These are phyloP conservation scores for Phoenix roebelenii DNA, from an alignment of 176 grass and related monocot species.

Conservation along the genomic window DNA sequence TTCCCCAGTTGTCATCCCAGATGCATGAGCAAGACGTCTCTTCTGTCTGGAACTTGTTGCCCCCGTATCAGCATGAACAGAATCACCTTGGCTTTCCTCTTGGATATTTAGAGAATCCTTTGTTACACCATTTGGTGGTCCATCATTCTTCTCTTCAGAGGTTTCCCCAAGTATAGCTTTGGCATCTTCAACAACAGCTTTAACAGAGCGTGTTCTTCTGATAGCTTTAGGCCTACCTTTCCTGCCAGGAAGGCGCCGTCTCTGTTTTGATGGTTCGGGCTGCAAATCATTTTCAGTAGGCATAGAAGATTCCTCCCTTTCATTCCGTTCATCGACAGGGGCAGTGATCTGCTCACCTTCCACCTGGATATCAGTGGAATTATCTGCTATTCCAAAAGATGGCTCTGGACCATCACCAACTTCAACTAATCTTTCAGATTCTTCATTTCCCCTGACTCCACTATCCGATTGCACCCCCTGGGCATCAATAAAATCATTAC, in stretches of 20 bases:
- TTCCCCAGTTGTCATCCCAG: slow-evolving; percentile 38
- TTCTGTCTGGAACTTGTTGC: slow-evolving; percentile 35
- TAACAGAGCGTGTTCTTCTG: slow-evolving; percentile 49
- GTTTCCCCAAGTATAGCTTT: slow-evolving; percentile 45
- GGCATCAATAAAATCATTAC: slow-evolving; percentile 34
- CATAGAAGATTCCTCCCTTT: slow-evolving; percentile 36
- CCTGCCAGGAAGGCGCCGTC: slow-evolving; percentile 13
- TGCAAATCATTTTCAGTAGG: slow-evolving; percentile 23
- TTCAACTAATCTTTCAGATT: slow-evolving; percentile 30
- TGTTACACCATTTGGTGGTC: neutral
- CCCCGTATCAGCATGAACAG: slow-evolving; percentile 7
- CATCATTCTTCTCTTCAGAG: slow-evolving; percentile 48
- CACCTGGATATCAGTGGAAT: slow-evolving; percentile 43
- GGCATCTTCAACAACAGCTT: slow-evolving; percentile 68
- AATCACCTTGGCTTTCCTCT: slow-evolving; percentile 24
- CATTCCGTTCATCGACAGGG: slow-evolving; percentile 36
- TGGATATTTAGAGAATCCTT: slow-evolving; percentile 10
- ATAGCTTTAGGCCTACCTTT: slow-evolving; percentile 39
- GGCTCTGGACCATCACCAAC: slow-evolving; percentile 42
- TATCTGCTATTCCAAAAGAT: slow-evolving; percentile 79
- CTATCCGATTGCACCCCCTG: slow-evolving; percentile 28
- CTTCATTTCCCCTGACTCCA: slow-evolving; percentile 36
- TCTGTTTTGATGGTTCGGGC: slow-evolving; percentile 51
- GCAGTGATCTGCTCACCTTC: slow-evolving; percentile 25
- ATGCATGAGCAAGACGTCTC: slow-evolving; percentile 35